These are phyloP conservation scores for Diutina neorugosa DNA, from an alignment of 1,139 yeast genomes.

Conservation along the genomic window DNA sequence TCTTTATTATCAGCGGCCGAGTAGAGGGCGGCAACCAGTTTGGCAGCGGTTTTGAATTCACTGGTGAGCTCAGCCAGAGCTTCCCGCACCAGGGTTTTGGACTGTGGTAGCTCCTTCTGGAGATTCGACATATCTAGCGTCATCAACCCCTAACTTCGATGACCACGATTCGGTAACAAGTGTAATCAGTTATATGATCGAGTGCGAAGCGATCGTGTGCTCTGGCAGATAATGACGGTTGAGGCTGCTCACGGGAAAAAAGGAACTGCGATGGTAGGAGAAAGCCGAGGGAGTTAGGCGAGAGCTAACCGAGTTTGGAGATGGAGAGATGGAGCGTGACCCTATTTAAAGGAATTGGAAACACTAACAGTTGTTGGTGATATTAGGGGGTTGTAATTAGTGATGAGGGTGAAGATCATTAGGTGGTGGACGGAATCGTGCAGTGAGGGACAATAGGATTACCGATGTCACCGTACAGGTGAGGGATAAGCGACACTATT, in stretches of 20 bases:
- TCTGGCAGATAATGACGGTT: background rate
- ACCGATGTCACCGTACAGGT: background rate
- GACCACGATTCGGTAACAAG: background rate
- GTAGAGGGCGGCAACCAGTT: slow-evolving; percentile 31
- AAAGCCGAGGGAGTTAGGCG: background rate
- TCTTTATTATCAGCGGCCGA: slow-evolving; percentile 11
- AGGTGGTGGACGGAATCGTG: background rate
- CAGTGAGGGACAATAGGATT: background rate
- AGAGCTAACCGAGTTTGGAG: too few relatives aligned
- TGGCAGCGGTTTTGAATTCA: slow-evolving; percentile 36
- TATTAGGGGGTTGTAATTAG: too few relatives aligned
- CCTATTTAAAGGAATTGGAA: too few relatives aligned
- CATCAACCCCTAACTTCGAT: background rate
- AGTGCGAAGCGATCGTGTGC: background rate
- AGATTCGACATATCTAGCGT: slow-evolving; percentile 48
- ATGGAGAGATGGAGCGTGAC: too few relatives aligned
- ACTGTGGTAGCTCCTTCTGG: slow-evolving; percentile 37
- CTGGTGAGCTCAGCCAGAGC: slow-evolving; percentile 28
- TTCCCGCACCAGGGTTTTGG: slow-evolving; percentile 31
- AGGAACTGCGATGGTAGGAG: background rate
- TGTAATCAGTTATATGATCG: too few relatives aligned
- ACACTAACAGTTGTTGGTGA: too few relatives aligned
- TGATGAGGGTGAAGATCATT: background rate
- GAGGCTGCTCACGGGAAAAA: background rate
- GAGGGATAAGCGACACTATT: background rate